Evolutionary conservation across 1,284 basidiomycete genomes (phyloP), one percentile per base, ranked within the genome.

Genomic region (Tylopilus orsonianus): DNA sequence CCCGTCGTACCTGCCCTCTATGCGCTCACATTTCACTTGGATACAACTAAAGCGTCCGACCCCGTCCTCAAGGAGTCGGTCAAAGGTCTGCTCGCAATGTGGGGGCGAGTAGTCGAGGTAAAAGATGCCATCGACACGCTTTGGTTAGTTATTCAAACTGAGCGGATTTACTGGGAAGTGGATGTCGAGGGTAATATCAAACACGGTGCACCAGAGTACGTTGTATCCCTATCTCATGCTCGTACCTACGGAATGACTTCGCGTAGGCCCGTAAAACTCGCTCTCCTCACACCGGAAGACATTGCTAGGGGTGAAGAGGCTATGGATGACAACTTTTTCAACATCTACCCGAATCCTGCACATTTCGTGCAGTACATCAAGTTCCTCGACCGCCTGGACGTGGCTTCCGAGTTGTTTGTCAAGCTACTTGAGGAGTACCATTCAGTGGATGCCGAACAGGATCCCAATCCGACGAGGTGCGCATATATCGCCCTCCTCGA

Each of bases 391-490:
- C 78, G 89, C 8, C 64, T 75, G 8, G 90, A 93, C 46, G 72
- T 93, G 5, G 72, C 81, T 1, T 85, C 85, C 5, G 79, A 80
- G 30, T 54, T 94, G 4, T 91, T 95, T 57, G 76, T 93, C 10
- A 74, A 73, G 47, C 71, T 90, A 19, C 72, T 96, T 7, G 85
- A 90, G 60, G 74, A 71, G 6, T 91, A 93, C 64, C 78, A 80
- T 20, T 74, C 72, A 30, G 67, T 69, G 39, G 79, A 75, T 55
- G 57, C 61, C 19, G 67, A 69, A 16, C 52, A 45, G n/a, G 74
- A 75, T 14, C 63, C 68, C 13, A 75, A 85, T 60, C 79, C 85
- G 2, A 68, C 80, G 37, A 73, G 73, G 85, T 87, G 41, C 54
- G 69, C 57, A 24, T 24, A 23, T 30, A 14, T 38, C 24, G 24